Base-by-base conservation (phyloP, 2,329 filamentous ascomycete genomes). In the Arthrobotrys sphaeroides region DNA sequence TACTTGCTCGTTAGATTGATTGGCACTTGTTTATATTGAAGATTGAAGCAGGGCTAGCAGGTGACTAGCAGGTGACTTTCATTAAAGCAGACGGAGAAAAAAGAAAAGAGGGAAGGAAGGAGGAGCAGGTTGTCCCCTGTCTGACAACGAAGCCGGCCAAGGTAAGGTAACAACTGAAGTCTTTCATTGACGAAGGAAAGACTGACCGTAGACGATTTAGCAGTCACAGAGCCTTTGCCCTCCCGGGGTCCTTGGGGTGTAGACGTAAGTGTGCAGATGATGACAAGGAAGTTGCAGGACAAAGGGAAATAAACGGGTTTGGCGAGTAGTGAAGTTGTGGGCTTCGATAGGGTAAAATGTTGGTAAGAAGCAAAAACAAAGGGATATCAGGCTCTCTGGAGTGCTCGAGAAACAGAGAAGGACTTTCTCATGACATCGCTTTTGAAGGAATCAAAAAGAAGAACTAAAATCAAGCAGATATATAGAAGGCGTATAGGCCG, bases 31-130 rank as follows among this genome's bases (percentile, higher is more conserved):
- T 53, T 55, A 55, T 33, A 60, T 69, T 38, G 53, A 61, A 38
- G 55, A 36, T 69, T 55, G 55, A 33, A 45, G 65, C 42, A 47
- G 43, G 65, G 43, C 66, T 70, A 62, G 66, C 43, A 69, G 42
- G 42, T 43, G 53, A 61, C 70, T 60, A 67, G 61, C 62, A 74
- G 70, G 70, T 68, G 70, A 68, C 62, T 68, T 67, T 74, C 36
- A 62, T 70, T 55, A 62, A 70, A 55, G 24, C 9, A 42, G 26
- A 33, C 26, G 31, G 45, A 40, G 26, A 12, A 69, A 49, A 53
- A 69, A 49, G 62, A 13, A 53, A 62, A 73, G 53, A 22, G 62
- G 57, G 26, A 38, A 61, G 18, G 24, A 55, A 53, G n/a, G n/a
- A 33, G 26, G 24, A 60, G 31, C 16, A 45, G 42, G 26, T 22